Evolutionary conservation across 495 filamentous ascomycete genomes (phyloP), one percentile per base, ranked within the genome.

Genomic region (Trichocladium antarcticum): DNA sequence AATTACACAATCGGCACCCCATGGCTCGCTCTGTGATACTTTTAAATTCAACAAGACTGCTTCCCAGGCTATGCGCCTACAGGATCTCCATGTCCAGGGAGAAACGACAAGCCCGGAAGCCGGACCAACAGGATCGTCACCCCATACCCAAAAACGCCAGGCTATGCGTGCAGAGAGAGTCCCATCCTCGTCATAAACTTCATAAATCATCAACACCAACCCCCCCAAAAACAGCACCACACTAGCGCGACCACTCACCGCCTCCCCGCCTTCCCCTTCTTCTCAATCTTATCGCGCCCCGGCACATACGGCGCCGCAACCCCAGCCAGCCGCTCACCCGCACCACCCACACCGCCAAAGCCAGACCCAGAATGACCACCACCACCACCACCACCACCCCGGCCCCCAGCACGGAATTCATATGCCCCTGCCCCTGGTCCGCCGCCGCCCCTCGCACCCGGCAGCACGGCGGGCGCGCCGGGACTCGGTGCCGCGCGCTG

Each of bases 271-370:
- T 66, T 68, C 6, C 60, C 32, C 51, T 77, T 76, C 47, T 60
- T 74, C 12, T 83, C 77, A 28, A 87, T 53, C 50, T 73, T 78
- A 59, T 89, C 86, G 40, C 70, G 72, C 36, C 80, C 72, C 3
- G 85, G 86, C 32, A 75, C 71, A 66, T 89, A 95, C 20, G 87
- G 84, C 31, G 83, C 82, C 0, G 84, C 84, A 27, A 92, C 50
- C 48, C 83, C 80, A 0, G 63, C 53, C 39, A 67, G 55, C 42
- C 56, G 47, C 50, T 58, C 22, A 55, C 35, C 7, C 47, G n/a
- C 4, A 17, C 44, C 14, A 20, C 21, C 17, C 5, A 19, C 17
- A 17, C 31, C 7, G 0, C 55, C 31, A 14, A 28, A 0, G 38
- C 35, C 31, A 68, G 67, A n/a, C 69, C 5, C 14, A n/a, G 4